A percentile compares a stretch with the other conserved stretches of the same genome.
phyloP scores from a whole-genome alignment of 2,329 filamentous ascomycete genomes.

The Arachnopeziza araneosa region DNA sequence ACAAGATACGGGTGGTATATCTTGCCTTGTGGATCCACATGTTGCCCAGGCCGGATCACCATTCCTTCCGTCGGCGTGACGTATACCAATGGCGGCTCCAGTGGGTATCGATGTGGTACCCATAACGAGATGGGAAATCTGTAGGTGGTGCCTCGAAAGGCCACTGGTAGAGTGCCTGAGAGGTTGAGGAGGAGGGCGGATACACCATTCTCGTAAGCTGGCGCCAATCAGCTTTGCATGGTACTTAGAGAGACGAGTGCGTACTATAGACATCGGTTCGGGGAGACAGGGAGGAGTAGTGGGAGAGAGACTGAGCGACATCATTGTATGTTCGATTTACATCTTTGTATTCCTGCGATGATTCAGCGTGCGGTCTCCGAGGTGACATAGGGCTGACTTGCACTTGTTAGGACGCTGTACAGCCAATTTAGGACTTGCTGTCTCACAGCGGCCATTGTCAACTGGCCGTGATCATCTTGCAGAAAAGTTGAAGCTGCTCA shows the following conservation, averaged over 20 bases:
- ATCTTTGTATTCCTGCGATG: slow-evolving; percentile 78
- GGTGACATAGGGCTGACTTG: slow-evolving; percentile 34
- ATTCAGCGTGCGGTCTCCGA: slow-evolving; percentile 8
- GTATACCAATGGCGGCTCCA: slow-evolving; percentile 79
- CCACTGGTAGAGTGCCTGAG: slow-evolving; percentile 82
- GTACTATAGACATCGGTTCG: slow-evolving; percentile 94
- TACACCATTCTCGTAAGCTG: slow-evolving; percentile 82
- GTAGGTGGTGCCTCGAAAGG: slow-evolving; percentile 83
- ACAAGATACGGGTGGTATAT: slow-evolving; percentile 95
- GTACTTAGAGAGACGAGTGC: slow-evolving; percentile 21
- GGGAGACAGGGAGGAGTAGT: slow-evolving; percentile 74
- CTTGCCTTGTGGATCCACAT: slow-evolving; percentile 88
- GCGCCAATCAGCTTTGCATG: slow-evolving; percentile 20
- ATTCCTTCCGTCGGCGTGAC: slow-evolving; percentile 85
- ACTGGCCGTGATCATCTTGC: neutral
- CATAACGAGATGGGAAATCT: slow-evolving; percentile 89
- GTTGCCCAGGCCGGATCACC: slow-evolving; percentile 85
- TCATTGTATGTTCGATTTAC: slow-evolving; percentile 91
- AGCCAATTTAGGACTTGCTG: slow-evolving; percentile 94
- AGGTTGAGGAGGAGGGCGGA: slow-evolving; percentile 84
- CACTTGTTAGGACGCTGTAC: slow-evolving; percentile 80
- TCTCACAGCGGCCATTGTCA: slow-evolving; percentile 56
- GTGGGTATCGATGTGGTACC: slow-evolving; percentile 86
- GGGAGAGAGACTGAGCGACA: slow-evolving; percentile 73
- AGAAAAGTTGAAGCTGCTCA: neutral